These are phyloP conservation scores for Camelina hispida DNA, from an alignment of 345 rosid species.

Conservation along the genomic window DNA sequence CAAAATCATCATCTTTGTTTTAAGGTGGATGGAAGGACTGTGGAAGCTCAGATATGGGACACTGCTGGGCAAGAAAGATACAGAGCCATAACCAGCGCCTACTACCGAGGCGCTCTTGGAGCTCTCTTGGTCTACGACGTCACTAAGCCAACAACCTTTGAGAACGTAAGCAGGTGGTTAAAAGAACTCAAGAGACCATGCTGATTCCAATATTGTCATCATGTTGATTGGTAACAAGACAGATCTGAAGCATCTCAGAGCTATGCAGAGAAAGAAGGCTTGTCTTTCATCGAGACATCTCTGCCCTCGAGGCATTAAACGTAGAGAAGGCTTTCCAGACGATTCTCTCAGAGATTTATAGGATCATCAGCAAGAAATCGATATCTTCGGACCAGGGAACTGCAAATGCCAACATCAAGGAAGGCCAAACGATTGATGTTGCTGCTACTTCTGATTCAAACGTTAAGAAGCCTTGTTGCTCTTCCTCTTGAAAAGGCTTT, in stretches of 20 bases:
- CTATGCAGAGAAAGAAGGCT: slow-evolving; percentile 90
- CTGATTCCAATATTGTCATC: slow-evolving; percentile 92
- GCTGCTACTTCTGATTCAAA: slow-evolving; percentile 65
- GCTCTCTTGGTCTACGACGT: slow-evolving; percentile 89
- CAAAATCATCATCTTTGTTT: no score
- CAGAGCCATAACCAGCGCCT: no score
- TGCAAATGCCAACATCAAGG: slow-evolving; percentile 60
- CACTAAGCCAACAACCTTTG: slow-evolving; percentile 87
- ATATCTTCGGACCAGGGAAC: slow-evolving; percentile 62
- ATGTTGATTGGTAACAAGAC: slow-evolving; percentile 96
- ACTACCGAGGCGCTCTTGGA: no score
- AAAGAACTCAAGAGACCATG: slow-evolving; percentile 96
- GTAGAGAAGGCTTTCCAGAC: slow-evolving; percentile 93
- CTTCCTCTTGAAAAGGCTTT: slow-evolving; percentile 57
- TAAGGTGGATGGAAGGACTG: no score
- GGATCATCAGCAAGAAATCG: slow-evolving; percentile 90
- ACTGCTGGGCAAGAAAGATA: no score
- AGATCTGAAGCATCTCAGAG: slow-evolving; percentile 91
- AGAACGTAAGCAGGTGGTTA: slow-evolving; percentile 89
- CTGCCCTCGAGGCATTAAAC: slow-evolving; percentile 84
- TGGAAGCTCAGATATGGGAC: no score
- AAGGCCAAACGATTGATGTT: slow-evolving; percentile 80
- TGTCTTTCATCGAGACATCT: slow-evolving; percentile 88
- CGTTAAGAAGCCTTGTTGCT: slow-evolving; percentile 80
- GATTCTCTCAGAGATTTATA: slow-evolving; percentile 76